These are phyloP conservation scores for Populus simonii DNA, from an alignment of 345 rosid species.

Conservation along the genomic window DNA sequence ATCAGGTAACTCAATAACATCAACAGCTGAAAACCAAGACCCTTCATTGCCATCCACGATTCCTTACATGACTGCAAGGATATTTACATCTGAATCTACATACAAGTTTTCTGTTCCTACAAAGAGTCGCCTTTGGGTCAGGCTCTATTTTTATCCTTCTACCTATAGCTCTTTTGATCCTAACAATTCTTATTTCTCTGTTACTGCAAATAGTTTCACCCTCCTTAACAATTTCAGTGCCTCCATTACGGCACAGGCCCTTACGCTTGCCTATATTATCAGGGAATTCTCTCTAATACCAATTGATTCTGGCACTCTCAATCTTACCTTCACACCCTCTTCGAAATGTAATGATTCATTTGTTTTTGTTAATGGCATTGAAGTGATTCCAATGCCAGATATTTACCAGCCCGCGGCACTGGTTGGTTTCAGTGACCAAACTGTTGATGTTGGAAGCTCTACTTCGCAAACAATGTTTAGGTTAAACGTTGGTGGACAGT, in stretches of 20 bases:
- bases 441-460: too few relatives aligned
- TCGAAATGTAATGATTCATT: neutral
- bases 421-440: too few relatives aligned
- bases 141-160: conserved; percentile 29
- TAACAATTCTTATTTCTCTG: conserved; percentile 15
- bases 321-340: conserved; percentile 25
- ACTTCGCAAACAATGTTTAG: too few relatives aligned
- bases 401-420: too few relatives aligned
- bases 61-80: conserved; percentile 30
- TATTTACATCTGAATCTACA: conserved; percentile 13
- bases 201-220: conserved; percentile 15
- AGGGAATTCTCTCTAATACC: conserved; percentile 19
- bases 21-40: conserved; percentile 20
- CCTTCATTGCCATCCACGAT: conserved; percentile 25
- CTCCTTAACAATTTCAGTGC: conserved; percentile 30
- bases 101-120: conserved; percentile 21
- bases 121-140: conserved; percentile 19
- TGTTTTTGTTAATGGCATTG: too few relatives aligned
- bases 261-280: conserved; percentile 24
- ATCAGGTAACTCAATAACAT: conserved; percentile 4
- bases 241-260: conserved; percentile 20
- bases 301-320: conserved; percentile 6
- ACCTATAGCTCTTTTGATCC: conserved; percentile 24
- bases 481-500: too few relatives aligned
- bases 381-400: too few relatives aligned